phyloP scores from a whole-genome alignment of 169 alveolate genomes.

The Perkinsus chesapeaki region DNA sequence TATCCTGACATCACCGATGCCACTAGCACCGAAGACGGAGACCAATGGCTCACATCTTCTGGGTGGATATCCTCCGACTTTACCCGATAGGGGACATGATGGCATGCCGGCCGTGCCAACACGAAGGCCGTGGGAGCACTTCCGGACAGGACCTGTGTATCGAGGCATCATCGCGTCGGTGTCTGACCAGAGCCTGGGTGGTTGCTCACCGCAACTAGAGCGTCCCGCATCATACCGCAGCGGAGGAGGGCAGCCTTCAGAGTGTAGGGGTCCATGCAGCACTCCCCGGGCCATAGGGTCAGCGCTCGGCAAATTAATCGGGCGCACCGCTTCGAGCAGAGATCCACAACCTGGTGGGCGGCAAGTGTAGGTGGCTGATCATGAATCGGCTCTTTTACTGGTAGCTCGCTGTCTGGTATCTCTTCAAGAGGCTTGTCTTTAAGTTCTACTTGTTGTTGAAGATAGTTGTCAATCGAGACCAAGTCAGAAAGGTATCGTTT shows the following conservation, averaged over 20 bases:
- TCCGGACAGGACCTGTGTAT: neutral
- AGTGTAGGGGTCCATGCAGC: neutral
- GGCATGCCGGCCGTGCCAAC: neutral
- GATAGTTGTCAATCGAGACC: neutral
- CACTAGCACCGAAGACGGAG: neutral
- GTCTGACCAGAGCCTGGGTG: neutral
- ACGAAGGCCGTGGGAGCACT: neutral
- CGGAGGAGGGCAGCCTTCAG: neutral
- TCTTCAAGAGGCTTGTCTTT: neutral
- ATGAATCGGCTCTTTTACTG: neutral
- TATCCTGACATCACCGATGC: neutral
- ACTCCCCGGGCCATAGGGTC: neutral
- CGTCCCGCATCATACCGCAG: neutral
- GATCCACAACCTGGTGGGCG: neutral
- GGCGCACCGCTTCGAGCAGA: neutral
- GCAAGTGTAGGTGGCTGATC: neutral
- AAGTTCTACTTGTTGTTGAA: neutral
- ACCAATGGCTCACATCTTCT: neutral
- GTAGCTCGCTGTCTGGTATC: neutral
- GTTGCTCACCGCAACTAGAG: neutral
- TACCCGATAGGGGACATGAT: neutral
- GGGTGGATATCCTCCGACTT: neutral
- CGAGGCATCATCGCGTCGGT: neutral
- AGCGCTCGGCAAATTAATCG: neutral
- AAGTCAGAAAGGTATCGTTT: neutral